Conservation (phyloP, 805 yeast species). For the Kodamaea jinghongensis region DNA sequence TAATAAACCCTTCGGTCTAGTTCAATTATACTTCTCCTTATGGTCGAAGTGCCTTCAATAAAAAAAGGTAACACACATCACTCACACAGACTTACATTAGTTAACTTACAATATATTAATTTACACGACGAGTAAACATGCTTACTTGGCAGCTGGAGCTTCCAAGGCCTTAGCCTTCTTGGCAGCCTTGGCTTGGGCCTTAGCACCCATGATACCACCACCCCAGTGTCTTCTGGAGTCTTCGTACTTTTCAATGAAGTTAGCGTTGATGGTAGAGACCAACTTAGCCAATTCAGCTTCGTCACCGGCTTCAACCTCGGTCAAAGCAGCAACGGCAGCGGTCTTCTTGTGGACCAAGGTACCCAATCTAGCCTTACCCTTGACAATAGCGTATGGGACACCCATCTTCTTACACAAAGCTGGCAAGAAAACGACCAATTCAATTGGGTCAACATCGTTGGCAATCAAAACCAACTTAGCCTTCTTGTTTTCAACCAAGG, state of each 20-base stretch:
- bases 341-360: conserved; percentile 96
- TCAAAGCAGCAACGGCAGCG: conserved; percentile 94
- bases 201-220: conserved; percentile 97
- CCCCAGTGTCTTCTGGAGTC: conserved; percentile 99
- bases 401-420: conserved; percentile 99
- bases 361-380: conserved; percentile 98
- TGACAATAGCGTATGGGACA: conserved; percentile 96
- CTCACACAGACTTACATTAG: too few species aligned
- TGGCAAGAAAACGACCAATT: conserved; percentile 94
- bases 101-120: neutral
- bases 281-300: conserved; percentile 92
- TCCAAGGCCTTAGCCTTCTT: conserved; percentile 65
- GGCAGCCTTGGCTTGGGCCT: conserved; percentile 82
- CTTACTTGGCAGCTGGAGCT: conserved; percentile 22
- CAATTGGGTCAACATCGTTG: conserved; percentile 98
- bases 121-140: conserved; percentile 5
- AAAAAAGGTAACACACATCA: too few species aligned
- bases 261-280: conserved; percentile 88
- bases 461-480: conserved; percentile 96
- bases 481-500: conserved; percentile 97
- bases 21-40: too few species aligned
- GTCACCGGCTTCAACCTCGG: conserved; percentile 93
- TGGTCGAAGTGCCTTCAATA: too few species aligned
- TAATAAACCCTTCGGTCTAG: too few species aligned
- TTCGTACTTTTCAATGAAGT: conserved; percentile 92